Conservation (phyloP, 345 rosid genomes). For the Ceriops decandra region DNA sequence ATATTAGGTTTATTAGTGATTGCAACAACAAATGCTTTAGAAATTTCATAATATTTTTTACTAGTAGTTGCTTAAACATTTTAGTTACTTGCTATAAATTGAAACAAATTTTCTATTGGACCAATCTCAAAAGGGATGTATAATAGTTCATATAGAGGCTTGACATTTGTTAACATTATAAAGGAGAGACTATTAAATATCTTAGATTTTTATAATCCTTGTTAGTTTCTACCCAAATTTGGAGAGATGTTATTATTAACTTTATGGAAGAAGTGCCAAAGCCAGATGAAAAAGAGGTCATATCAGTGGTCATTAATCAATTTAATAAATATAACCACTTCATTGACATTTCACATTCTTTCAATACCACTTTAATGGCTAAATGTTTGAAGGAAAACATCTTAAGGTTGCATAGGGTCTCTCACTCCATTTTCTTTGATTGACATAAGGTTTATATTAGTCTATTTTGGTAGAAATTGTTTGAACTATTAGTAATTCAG, state of each 20-base stretch:
- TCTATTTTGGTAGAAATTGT: neutral
- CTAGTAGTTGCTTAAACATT: no score
- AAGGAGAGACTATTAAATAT: neutral
- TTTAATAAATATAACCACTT: neutral
- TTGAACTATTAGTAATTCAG: neutral
- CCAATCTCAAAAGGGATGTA: no score
- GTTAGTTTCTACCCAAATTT: neutral
- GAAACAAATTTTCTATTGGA: no score
- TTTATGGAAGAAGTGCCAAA: neutral
- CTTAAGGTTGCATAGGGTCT: neutral
- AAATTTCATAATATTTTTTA: no score
- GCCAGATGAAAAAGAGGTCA: neutral
- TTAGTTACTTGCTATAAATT: no score
- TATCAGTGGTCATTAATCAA: neutral
- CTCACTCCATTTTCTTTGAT: neutral
- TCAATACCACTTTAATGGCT: neutral
- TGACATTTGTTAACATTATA: neutral
- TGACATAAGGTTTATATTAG: neutral
- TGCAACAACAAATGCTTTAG: no score
- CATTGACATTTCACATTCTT: neutral
- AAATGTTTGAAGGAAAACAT: neutral
- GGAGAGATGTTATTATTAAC: neutral
- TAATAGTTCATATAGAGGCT: neutral
- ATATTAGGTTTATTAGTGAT: no score
- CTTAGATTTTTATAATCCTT: neutral